Conservation (phyloP, 345 rosid species). For the Crucihimalaya himalaica region DNA sequence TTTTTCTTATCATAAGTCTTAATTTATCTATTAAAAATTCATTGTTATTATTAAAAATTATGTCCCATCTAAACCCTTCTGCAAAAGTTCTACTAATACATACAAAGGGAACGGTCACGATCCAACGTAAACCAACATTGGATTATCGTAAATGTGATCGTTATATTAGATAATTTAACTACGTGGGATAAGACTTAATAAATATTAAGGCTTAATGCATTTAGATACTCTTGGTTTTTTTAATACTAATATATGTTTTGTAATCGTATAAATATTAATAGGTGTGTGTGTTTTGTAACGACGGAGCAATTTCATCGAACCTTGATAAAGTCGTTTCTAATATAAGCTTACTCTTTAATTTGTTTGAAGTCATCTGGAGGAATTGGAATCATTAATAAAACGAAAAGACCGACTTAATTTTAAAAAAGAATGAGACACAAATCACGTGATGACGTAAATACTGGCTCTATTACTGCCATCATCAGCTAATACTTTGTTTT, state of each 20-base stretch:
- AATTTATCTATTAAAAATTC: neutral
- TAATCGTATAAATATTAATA: neutral
- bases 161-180: neutral
- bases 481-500: neutral
- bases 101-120: neutral
- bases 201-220: neutral
- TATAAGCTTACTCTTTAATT: neutral
- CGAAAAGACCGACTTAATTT: neutral
- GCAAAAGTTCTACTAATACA: neutral
- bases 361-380: neutral
- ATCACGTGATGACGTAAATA: neutral
- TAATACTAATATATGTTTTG: neutral
- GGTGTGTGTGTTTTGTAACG: neutral
- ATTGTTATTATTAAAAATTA: neutral
- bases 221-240: neutral
- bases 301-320: constrained; percentile 19
- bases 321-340: constrained; percentile 1
- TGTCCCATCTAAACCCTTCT: neutral
- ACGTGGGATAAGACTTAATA: neutral
- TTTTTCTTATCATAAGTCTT: too few species aligned
- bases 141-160: neutral
- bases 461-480: neutral
- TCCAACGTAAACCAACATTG: neutral
- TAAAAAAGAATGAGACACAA: neutral
- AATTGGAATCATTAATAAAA: neutral